phyloP scores from a whole-genome alignment of 179 eudicot genomes.

The Beta corolliflora region DNA sequence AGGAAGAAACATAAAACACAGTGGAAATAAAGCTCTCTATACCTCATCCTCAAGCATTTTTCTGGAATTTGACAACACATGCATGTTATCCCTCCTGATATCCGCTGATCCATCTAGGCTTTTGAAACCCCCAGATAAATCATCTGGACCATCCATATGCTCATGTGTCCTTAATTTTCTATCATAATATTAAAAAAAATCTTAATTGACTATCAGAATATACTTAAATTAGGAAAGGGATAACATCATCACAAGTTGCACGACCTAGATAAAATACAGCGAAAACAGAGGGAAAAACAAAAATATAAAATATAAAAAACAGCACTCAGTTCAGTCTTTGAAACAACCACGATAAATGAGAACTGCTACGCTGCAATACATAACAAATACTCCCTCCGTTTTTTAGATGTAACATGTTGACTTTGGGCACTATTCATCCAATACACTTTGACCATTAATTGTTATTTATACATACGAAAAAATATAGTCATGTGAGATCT shows the following conservation, averaged over 20 bases:
- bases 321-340: not conserved
- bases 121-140: conserved; percentile 52
- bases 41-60: conserved; percentile 60
- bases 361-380: not conserved
- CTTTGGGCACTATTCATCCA: too few species aligned
- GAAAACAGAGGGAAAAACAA: not conserved
- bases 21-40: conserved; percentile 1
- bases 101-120: conserved; percentile 50
- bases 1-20: conserved; percentile 1
- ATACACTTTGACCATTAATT: too few species aligned
- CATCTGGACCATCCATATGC: conserved; percentile 60
- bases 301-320: not conserved
- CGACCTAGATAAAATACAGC: not conserved
- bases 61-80: conserved; percentile 41
- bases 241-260: not conserved
- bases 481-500: too few species aligned
- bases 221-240: not conserved
- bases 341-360: not conserved
- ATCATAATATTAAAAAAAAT: conserved; percentile 38
- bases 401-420: too few species aligned
- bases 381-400: too few species aligned
- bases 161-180: conserved; percentile 51
- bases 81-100: conserved; percentile 41
- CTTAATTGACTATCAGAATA: not conserved
- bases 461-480: too few species aligned